phyloP scores from a whole-genome alignment of 768 basidiomycete genomes.

The Mycena belliarum region DNA sequence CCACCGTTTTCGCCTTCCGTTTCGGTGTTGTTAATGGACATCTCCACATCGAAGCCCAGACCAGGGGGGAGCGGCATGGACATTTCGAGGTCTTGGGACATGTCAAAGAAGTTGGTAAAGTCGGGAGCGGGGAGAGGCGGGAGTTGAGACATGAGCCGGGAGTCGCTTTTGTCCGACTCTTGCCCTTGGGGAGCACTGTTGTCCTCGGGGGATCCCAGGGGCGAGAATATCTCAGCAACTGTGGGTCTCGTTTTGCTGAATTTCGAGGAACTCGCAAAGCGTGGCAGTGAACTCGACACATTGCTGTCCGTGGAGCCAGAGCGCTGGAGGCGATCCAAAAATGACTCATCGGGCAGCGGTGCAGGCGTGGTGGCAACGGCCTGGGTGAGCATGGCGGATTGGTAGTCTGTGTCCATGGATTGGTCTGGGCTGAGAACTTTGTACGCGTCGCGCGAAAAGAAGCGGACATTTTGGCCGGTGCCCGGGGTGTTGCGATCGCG shows the following conservation, averaged over 20 bases:
- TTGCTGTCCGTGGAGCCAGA: slow-evolving; percentile 28
- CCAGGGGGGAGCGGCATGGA: slow-evolving; percentile 27
- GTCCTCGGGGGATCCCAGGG: slow-evolving; percentile 43
- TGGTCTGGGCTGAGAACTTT: slow-evolving; percentile 60
- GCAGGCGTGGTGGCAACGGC: slow-evolving; percentile 40
- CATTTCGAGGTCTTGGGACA: slow-evolving; percentile 39
- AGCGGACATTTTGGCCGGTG: slow-evolving; percentile 74
- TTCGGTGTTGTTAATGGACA: slow-evolving; percentile 33
- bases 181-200: too few relatives aligned
- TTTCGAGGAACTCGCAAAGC: slow-evolving; percentile 36
- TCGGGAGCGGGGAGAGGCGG: slow-evolving; percentile 42
- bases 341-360: too few relatives aligned
- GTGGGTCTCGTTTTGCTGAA: slow-evolving; percentile 42
- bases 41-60: slow-evolving; percentile 31
- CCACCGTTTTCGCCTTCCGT: slow-evolving; percentile 25
- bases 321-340: slow-evolving; percentile 28
- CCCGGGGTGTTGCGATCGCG: slow-evolving; percentile 71
- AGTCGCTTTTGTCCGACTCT: slow-evolving; percentile 6
- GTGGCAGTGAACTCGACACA: slow-evolving; percentile 24
- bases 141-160: slow-evolving; percentile 25
- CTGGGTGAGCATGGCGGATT: slow-evolving; percentile 42
- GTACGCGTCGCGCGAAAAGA: slow-evolving; percentile 70
- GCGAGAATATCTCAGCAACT: slow-evolving; percentile 53
- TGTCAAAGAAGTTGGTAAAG: slow-evolving; percentile 54
- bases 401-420: slow-evolving; percentile 43